A percentile compares a stretch with the other conserved stretches of the same genome.
Evolutionary conservation across 371 early-diverging fungal species (phyloP).

Genomic region (Funneliformis caledonium): DNA sequence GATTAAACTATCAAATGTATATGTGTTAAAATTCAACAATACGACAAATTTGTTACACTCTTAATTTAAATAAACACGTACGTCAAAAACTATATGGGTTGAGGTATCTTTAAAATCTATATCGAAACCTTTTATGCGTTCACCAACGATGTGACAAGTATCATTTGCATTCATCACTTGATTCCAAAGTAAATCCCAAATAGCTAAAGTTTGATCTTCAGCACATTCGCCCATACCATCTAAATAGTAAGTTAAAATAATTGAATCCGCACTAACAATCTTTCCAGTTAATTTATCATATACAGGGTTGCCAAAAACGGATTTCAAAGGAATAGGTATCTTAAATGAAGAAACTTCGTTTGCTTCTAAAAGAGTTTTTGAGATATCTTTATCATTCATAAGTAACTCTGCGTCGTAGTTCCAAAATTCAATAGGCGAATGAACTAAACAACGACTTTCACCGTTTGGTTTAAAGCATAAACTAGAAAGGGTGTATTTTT

Average conservation of each 20-base stretch:
- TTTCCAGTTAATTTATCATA: slow-evolving; percentile 42
- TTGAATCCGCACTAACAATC: slow-evolving; percentile 54
- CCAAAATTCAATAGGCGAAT: slow-evolving; percentile 65
- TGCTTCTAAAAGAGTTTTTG: slow-evolving; percentile 49
- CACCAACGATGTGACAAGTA: not conserved
- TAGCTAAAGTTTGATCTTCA: slow-evolving; percentile 40
- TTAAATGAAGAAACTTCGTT: slow-evolving; percentile 47
- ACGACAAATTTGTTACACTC: not conserved
- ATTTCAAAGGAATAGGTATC: slow-evolving; percentile 54
- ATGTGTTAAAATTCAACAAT: not conserved
- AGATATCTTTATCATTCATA: slow-evolving; percentile 45
- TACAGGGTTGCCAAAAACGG: slow-evolving; percentile 59
- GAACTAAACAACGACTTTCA: slow-evolving; percentile 53
- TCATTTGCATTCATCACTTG: slow-evolving; percentile 40
- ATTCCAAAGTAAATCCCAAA: slow-evolving; percentile 57
- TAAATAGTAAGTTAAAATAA: slow-evolving; percentile 55
- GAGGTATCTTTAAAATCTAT: slow-evolving; percentile 43
- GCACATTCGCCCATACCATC: slow-evolving; percentile 40
- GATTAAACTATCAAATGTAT: not conserved
- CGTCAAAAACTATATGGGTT: slow-evolving; percentile 47
- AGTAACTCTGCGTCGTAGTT: slow-evolving; percentile 44
- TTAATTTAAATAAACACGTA: slow-evolving; percentile 39
- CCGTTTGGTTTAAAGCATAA: slow-evolving; percentile 50
- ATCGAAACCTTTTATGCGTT: slow-evolving; percentile 15
- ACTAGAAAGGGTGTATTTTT: slow-evolving; percentile 42